Conservation (phyloP, 306 rosid species). For the Betula pendula region DNA sequence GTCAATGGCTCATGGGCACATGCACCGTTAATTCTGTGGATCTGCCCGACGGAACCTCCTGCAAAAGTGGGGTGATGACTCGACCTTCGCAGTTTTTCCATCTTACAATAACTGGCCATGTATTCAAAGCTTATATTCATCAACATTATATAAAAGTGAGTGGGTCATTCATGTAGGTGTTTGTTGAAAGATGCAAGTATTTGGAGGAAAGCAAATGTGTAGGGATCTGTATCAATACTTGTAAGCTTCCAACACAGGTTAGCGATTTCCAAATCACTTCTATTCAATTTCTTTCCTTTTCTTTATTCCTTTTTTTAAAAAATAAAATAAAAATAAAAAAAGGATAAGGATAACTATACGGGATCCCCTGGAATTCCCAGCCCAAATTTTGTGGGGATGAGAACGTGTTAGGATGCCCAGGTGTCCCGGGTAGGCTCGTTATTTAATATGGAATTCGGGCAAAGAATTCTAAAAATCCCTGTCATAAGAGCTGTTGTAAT, state of each 20-base stretch:
- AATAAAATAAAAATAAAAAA: too few relatives aligned
- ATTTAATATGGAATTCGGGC: too few relatives aligned
- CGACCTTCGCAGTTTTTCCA: slow-evolving; percentile 25
- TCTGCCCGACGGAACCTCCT: slow-evolving; percentile 61
- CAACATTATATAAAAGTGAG: not conserved
- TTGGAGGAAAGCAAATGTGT: slow-evolving; percentile 90
- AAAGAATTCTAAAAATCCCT: too few relatives aligned
- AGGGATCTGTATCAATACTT: slow-evolving; percentile 79
- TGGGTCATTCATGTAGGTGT: slow-evolving; percentile 54
- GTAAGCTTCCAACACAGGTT: slow-evolving; percentile 96
- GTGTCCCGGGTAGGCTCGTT: too few relatives aligned
- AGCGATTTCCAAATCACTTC: slow-evolving; percentile 29
- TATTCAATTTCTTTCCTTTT: not conserved
- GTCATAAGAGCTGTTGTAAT: too few relatives aligned
- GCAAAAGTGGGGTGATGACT: slow-evolving; percentile 74
- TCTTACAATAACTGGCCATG: not conserved
- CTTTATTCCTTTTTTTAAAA: too few relatives aligned
- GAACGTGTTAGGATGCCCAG: too few relatives aligned
- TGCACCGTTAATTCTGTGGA: slow-evolving; percentile 76
- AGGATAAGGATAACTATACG: too few relatives aligned
- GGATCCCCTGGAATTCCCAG: too few relatives aligned
- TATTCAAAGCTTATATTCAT: not conserved
- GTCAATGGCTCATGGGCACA: slow-evolving; percentile 96
- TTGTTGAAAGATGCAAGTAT: slow-evolving; percentile 88
- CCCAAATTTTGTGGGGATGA: too few relatives aligned